phyloP scores from a whole-genome alignment of 2,329 filamentous ascomycete genomes.

The Colletotrichum echinochloae region DNA sequence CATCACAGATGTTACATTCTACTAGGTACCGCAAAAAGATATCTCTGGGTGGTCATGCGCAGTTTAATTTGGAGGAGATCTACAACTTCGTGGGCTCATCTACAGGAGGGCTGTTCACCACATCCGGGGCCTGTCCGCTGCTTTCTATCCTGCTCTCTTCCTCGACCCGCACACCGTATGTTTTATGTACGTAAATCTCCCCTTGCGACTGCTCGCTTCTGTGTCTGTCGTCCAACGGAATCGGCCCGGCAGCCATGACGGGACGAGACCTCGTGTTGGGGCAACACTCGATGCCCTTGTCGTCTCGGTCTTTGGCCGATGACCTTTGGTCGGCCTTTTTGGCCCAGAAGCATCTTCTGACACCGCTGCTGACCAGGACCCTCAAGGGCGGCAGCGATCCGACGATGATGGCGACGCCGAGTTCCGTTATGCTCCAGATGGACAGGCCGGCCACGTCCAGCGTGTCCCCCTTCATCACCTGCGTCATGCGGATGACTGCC shows the following conservation, averaged over 20 bases:
- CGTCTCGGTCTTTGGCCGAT: neutral
- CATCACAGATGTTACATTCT: neutral
- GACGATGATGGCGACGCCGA: constrained; percentile 40
- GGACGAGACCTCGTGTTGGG: constrained; percentile 12
- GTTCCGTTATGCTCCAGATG: constrained; percentile 35
- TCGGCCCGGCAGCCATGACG: constrained; percentile 36
- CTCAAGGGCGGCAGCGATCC: constrained; percentile 44
- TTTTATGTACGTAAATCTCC: constrained; percentile 41
- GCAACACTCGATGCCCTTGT: neutral
- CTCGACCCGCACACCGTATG: constrained; percentile 31
- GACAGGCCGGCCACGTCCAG: constrained; percentile 43
- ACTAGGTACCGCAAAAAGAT: neutral
- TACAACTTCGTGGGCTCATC: too few relatives aligned
- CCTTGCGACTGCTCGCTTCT: constrained; percentile 38
- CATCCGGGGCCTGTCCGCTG: constrained; percentile 7
- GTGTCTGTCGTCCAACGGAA: constrained; percentile 41
- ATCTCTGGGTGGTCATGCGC: rapidly evolving
- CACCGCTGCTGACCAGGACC: constrained; percentile 33
- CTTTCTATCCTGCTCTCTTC: neutral
- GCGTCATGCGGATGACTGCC: constrained; percentile 43
- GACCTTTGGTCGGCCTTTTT: constrained; percentile 21
- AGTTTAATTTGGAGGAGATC: neutral
- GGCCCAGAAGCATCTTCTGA: constrained; percentile 29
- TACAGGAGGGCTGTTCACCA: neutral
- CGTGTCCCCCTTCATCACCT: constrained; percentile 39